These are phyloP conservation scores for Salix brachista DNA, from an alignment of 345 rosid species.

Conservation along the genomic window DNA sequence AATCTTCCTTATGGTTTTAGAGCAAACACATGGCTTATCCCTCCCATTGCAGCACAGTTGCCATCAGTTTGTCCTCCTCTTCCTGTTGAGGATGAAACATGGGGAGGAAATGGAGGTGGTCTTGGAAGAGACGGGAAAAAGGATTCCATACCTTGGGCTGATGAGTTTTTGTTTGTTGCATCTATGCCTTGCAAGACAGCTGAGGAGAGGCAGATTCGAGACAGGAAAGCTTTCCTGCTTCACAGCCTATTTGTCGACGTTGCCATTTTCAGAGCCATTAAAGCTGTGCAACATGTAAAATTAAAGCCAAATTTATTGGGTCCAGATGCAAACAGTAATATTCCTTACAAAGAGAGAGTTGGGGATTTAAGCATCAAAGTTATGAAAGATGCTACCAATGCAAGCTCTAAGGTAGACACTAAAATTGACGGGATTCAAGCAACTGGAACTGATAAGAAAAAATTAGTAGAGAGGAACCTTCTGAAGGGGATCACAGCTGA, in stretches of 20 bases:
- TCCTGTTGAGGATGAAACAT: conserved; percentile 78
- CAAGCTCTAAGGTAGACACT: conserved; percentile 80
- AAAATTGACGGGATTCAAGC: conserved; percentile 85
- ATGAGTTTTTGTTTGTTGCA: conserved; percentile 64
- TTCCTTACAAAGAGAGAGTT: conserved; percentile 50
- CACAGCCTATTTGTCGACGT: conserved; percentile 90
- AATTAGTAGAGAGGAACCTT: conserved; percentile 69
- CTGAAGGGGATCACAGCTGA: conserved; percentile 97
- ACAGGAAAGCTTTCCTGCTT: conserved; percentile 91
- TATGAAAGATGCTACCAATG: conserved; percentile 59
- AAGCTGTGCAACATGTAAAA: conserved; percentile 62
- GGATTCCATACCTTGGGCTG: conserved; percentile 21
- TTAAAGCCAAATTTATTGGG: conserved; percentile 29
- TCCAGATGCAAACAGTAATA: conserved; percentile 26
- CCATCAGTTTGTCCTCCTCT: conserved; percentile 69
- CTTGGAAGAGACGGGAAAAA: conserved; percentile 32
- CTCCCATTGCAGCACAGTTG: conserved; percentile 71
- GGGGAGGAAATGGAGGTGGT: conserved; percentile 98
- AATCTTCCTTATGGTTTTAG: conserved; percentile 97
- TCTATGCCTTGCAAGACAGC: conserved; percentile 89
- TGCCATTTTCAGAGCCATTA: conserved; percentile 79
- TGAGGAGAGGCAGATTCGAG: conserved; percentile 91
- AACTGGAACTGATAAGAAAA: conserved; percentile 51
- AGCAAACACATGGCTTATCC: conserved; percentile 96
- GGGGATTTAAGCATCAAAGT: conserved; percentile 69